Base-by-base conservation (phyloP, 2,329 filamentous ascomycete species). In the Pseudopyrenochaeta lycopersici region DNA sequence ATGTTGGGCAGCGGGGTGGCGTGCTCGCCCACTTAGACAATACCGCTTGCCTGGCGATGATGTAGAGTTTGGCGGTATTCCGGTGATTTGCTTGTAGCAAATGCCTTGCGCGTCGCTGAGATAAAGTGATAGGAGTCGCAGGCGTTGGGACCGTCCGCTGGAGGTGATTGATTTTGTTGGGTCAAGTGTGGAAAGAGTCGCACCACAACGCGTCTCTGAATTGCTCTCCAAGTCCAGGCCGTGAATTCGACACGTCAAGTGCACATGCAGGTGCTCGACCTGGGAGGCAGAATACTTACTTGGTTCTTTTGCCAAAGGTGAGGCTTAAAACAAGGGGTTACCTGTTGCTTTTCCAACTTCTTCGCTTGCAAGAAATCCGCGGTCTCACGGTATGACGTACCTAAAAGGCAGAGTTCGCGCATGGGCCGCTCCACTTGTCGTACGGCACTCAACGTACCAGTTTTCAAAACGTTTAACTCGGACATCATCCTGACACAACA, bases 1-100 rank as follows among this genome's bases (percentile, higher is more conserved):
- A 87, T 86, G 53, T 48, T 66, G 58, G 54, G 61, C 58, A 50
- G 50, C 35, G 40, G 40, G 21, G 7, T 18, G 23, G 40, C 40
- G 21, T 42, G 20, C 40, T 21, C 40, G 23, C 21, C 40, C 7
- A 7, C 17, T 4, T 6, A 12, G 23, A 14, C 4, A 14, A 29
- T 4, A 4, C 10, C 10, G 23, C 17, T n/a, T 45, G 45, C 23
- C 31, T 46, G 47, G 44, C 53, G 49, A 46, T 21, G 42, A 36
- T 36, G 52, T 42, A 43, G 32, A 23, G 42, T n/a, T n/a, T n/a
- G n/a, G n/a, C n/a, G n/a, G n/a, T n/a, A n/a, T n/a, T n/a, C n/a
- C n/a, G n/a, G n/a, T n/a, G n/a, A n/a, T n/a, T n/a, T n/a, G n/a
- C n/a, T 42, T 15, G 40, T 23, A 23, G 36, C 36, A 39, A 39